A percentile compares a stretch with the other conserved stretches of the same genome.
Conservation (phyloP, 805 yeast genomes). For the Myxozyma melibiosi region DNA sequence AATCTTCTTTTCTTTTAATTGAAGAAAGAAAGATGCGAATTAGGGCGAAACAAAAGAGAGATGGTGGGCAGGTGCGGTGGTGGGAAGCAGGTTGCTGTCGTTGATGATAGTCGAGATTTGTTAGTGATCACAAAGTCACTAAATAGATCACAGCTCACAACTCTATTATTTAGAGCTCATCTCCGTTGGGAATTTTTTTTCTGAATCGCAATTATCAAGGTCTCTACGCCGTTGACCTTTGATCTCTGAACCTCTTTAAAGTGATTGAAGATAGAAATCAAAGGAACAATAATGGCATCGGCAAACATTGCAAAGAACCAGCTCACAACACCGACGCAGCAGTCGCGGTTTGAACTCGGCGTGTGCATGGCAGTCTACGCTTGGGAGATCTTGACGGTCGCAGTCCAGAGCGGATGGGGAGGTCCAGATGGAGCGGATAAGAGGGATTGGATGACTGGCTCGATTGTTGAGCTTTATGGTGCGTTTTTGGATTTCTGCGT, state of each 20-base stretch:
- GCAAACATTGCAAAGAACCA: conserved; percentile 8
- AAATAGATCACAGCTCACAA: too few relatives aligned
- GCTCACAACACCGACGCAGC: conserved; percentile 47
- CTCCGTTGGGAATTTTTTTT: too few relatives aligned
- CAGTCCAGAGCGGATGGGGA: conserved; percentile 94
- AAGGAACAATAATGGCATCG: conserved; percentile 3
- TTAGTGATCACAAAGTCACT: too few relatives aligned
- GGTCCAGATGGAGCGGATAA: conserved; percentile 89
- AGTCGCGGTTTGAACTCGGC: conserved; percentile 88
- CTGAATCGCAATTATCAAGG: too few relatives aligned
- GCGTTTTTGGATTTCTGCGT: background rate
- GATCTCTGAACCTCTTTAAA: background rate
- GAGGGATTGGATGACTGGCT: conserved; percentile 91
- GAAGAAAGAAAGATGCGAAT: too few relatives aligned
- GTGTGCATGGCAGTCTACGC: conserved; percentile 85
- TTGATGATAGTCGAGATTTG: too few relatives aligned
- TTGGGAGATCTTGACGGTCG: conserved; percentile 87
- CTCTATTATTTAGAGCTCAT: too few relatives aligned
- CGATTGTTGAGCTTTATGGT: conserved; percentile 75
- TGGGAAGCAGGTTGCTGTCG: too few relatives aligned
- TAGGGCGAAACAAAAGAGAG: too few relatives aligned
- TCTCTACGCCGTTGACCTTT: too few relatives aligned
- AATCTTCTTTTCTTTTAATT: background rate
- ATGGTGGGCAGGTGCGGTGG: too few relatives aligned
- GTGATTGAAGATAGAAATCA: background rate